phyloP scores from a whole-genome alignment of 2,329 filamentous ascomycete genomes.

The Sporothrix brasiliensis region DNA sequence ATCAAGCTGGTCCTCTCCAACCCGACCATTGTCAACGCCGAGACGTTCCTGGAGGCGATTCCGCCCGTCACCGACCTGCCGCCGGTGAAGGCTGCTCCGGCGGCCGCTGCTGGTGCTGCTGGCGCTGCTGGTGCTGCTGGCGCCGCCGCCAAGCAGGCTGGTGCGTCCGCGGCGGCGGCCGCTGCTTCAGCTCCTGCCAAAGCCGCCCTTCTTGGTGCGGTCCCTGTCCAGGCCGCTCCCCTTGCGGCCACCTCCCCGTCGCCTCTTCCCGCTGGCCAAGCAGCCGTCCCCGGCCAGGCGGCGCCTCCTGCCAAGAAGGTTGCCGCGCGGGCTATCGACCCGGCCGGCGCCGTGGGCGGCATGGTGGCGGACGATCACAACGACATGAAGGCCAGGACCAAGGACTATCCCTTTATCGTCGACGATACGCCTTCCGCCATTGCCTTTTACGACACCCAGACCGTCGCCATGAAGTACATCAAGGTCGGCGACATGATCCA shows the following conservation, averaged over 20 bases:
- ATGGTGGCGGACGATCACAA: constrained; percentile 21
- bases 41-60: constrained; percentile 65
- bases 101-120: background rate
- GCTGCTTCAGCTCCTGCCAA: background rate
- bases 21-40: constrained; percentile 58
- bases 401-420: constrained; percentile 61
- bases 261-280: background rate
- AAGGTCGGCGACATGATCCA: constrained; percentile 65
- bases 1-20: constrained; percentile 64
- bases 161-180: background rate
- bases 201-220: background rate
- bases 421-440: constrained; percentile 68
- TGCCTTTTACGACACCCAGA: constrained; percentile 72
- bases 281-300: constrained; percentile 8
- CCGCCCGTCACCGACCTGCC: constrained; percentile 40
- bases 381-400: constrained; percentile 33
- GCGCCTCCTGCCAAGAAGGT: constrained; percentile 24
- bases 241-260: background rate
- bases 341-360: background rate
- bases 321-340: constrained; percentile 23
- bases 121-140: background rate
- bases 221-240: background rate
- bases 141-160: background rate
- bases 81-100: constrained; percentile 20
- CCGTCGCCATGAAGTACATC: constrained; percentile 67